These are phyloP conservation scores for Anthracocystis setariae DNA, from an alignment of 1,284 basidiomycete genomes.

Conservation along the genomic window DNA sequence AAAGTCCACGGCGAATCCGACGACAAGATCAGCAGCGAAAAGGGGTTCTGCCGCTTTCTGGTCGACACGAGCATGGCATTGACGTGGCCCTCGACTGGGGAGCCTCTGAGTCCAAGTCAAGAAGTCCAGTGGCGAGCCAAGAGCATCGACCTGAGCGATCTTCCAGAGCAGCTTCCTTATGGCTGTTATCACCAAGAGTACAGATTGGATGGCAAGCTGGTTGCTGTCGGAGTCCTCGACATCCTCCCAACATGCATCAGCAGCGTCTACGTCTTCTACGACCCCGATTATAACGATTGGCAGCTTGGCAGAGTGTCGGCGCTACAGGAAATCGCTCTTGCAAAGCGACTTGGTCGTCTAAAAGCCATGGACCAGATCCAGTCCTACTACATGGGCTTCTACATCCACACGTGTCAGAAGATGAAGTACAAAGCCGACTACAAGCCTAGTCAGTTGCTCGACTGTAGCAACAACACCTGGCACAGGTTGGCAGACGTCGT, in stretches of 20 bases:
- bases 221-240: slow-evolving; percentile 90
- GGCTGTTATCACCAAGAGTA: slow-evolving; percentile 66
- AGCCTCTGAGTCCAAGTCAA: slow-evolving; percentile 12
- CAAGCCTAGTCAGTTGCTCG: slow-evolving; percentile 83
- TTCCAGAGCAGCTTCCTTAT: slow-evolving; percentile 34
- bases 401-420: slow-evolving; percentile 76
- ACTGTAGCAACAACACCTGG: slow-evolving; percentile 68
- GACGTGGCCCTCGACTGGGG: slow-evolving; percentile 27
- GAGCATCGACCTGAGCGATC: slow-evolving; percentile 2
- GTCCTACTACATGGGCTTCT: slow-evolving; percentile 55
- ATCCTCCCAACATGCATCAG: slow-evolving; percentile 89
- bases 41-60: slow-evolving; percentile 59
- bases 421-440: slow-evolving; percentile 98
- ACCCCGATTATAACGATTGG: slow-evolving; percentile 78
- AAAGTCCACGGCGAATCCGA: slow-evolving; percentile 53
- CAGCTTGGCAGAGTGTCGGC: slow-evolving; percentile 79
- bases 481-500: slow-evolving; percentile 11
- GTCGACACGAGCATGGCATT: slow-evolving; percentile 41
- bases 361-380: slow-evolving; percentile 16
- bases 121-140: slow-evolving; percentile 19
- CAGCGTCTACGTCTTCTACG: slow-evolving; percentile 95
- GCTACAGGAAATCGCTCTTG: slow-evolving; percentile 55
- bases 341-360: slow-evolving; percentile 43
- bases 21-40: slow-evolving; percentile 42
- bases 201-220: slow-evolving; percentile 76